Base-by-base conservation (phyloP, 495 filamentous ascomycete genomes). In the Podospora conica region DNA sequence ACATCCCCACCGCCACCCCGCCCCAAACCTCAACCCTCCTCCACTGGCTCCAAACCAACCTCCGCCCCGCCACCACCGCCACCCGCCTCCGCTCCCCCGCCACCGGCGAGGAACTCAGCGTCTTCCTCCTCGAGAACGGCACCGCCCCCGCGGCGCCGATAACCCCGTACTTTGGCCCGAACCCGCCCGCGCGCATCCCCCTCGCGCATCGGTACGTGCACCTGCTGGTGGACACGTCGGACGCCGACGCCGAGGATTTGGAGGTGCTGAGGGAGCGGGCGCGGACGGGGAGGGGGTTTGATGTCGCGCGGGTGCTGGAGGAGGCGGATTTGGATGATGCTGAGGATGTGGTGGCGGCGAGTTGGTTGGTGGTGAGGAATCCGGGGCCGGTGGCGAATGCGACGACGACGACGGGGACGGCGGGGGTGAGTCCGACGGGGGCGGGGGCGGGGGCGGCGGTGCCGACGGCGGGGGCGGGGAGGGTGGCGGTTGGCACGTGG, bases 331-430 rank as follows among this genome's bases (percentile, higher is more conserved):
- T 81, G 10, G 66, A 22, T 27, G 71, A 66, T 21, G 25, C 25
- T 12, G 33, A 6, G 15, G 69, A 74, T 57, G 73, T 78, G 9
- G 66, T 80, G 11, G 79, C 78, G 9, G 79, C 75, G n/a, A 81
- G 79, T 64, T 80, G 71, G 60, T 81, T 73, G 64, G 78, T 80
- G 54, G 79, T 80, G 20, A 80, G 77, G 11, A 81, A 81, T 68
- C 72, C 76, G 0, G 78, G 78, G 28, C 79, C 77, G 23, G 76
- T 62, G 18, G 6, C 0, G 29, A 66, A 57, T 25, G 22, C 66
- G 56, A 62, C 68, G 9, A 23, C 15, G 7, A 53, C 27, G 3
- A 20, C 18, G 18, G 55, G 23, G 20, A 66, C 64, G 0, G 33
- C 55, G n/a, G n/a, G n/a, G n/a, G n/a, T n/a, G n/a, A n/a, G n/a